phyloP scores from a whole-genome alignment of 2,329 filamentous ascomycete genomes.

The Furcasterigmium sp. region DNA sequence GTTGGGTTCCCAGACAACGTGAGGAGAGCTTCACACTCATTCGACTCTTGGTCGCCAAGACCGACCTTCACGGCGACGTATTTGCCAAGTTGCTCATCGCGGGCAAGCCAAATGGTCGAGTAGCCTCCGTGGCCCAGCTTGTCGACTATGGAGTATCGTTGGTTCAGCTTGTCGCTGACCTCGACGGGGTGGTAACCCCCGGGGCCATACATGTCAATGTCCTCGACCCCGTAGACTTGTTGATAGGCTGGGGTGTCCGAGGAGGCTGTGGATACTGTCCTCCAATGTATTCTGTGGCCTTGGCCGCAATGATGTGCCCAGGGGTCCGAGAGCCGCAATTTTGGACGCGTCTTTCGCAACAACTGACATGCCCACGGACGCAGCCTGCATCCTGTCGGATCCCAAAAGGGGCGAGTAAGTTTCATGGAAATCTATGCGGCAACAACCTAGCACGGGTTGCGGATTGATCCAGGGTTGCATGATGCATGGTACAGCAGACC shows the following conservation, averaged over 20 bases:
- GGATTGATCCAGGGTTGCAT: no score
- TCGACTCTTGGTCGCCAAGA: constrained; percentile 1
- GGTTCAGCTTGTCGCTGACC: constrained; percentile 5
- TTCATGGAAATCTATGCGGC: no score
- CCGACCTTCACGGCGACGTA: constrained; percentile 27
- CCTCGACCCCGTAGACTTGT: neutral
- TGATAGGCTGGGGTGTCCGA: constrained; percentile 7
- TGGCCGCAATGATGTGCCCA: no score
- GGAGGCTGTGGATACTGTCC: no score
- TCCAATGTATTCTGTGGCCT: no score
- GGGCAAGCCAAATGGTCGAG: constrained; percentile 34
- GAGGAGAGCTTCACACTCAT: constrained; percentile 18
- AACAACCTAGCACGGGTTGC: no score
- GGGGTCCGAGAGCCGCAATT: no score
- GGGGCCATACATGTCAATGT: neutral
- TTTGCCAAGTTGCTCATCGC: constrained; percentile 19
- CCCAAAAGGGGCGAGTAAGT: no score
- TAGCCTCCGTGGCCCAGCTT: constrained; percentile 32
- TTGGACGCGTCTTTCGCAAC: no score
- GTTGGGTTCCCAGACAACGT: neutral
- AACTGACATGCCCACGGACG: no score
- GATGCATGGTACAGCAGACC: no score
- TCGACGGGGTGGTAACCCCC: neutral
- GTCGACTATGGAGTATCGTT: constrained; percentile 27
- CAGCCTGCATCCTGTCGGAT: no score